These are phyloP conservation scores for Lathyrus sativus DNA, from an alignment of 306 rosid genomes.

Conservation along the genomic window DNA sequence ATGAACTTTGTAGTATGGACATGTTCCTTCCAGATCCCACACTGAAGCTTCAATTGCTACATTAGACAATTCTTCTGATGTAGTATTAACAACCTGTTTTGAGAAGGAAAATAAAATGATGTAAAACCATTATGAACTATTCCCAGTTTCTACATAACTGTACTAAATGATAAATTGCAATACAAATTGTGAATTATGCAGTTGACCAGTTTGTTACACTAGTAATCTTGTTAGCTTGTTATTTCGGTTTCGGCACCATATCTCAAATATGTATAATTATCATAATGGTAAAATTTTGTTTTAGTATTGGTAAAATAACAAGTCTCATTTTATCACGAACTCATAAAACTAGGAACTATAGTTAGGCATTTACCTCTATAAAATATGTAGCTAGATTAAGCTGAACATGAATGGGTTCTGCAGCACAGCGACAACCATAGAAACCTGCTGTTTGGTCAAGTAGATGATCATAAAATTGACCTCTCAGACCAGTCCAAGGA, in stretches of 20 bases:
- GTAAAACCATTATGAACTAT: conserved; percentile 17
- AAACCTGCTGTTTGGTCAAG: conserved; percentile 95
- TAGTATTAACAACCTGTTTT: conserved; percentile 86
- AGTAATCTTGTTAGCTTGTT: conserved; percentile 11
- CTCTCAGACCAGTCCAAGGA: conserved; percentile 98
- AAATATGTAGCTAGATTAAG: conserved; percentile 75
- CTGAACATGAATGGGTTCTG: conserved; percentile 90
- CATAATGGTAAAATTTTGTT: not conserved
- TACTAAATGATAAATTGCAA: conserved; percentile 15
- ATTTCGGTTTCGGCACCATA: conserved; percentile 25
- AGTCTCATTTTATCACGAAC: not conserved
- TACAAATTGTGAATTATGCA: conserved; percentile 19
- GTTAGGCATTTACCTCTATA: conserved; percentile 61
- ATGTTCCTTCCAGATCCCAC: conserved; percentile 89
- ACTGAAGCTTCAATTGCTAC: conserved; percentile 80
- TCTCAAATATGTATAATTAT: conserved; percentile 18
- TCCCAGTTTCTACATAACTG: conserved; percentile 27
- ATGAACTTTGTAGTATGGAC: conserved; percentile 66
- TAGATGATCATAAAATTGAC: conserved; percentile 95
- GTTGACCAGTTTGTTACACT: conserved; percentile 9
- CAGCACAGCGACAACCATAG: conserved; percentile 89
- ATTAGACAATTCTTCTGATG: conserved; percentile 62
- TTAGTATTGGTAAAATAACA: conserved; percentile 11
- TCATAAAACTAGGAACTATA: conserved; percentile 24
- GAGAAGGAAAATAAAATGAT: conserved; percentile 42